Percentiles rank a stretch among this genome's conserved stretches.
Evolutionary conservation across 176 grass and related monocot species (phyloP).

Genomic region (Tuctoria greenei): DNA sequence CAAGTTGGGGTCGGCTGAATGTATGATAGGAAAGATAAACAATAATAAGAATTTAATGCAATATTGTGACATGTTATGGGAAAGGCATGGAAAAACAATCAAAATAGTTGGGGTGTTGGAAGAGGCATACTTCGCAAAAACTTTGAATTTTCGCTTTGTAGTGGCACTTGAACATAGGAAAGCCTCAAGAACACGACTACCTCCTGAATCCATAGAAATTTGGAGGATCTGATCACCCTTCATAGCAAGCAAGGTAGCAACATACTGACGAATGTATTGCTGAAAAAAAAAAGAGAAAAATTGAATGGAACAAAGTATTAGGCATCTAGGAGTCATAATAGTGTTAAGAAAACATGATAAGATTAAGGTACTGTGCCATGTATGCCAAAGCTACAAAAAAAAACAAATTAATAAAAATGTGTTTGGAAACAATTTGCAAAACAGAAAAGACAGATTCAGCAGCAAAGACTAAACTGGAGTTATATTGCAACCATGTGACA

Average conservation of each 20-base stretch:
- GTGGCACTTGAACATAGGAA: slow-evolving; percentile 80
- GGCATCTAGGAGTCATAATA: neutral
- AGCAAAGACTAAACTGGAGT: slow-evolving; percentile 11
- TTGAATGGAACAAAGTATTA: slow-evolving; percentile 21
- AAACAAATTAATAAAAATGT: neutral
- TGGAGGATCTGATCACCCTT: slow-evolving; percentile 57
- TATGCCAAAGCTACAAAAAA: slow-evolving; percentile 17
- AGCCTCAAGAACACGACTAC: slow-evolving; percentile 79
- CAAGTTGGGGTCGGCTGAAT: no score
- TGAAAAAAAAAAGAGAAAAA: slow-evolving; percentile 29
- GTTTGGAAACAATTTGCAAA: slow-evolving; percentile 3
- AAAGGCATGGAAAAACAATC: slow-evolving; percentile 10
- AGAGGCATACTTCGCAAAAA: slow-evolving; percentile 81
- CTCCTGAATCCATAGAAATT: slow-evolving; percentile 80
- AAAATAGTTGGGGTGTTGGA: slow-evolving; percentile 16
- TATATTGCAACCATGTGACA: slow-evolving; percentile 10
- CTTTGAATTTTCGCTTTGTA: slow-evolving; percentile 74
- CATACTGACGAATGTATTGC: slow-evolving; percentile 80
- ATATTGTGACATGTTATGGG: neutral
- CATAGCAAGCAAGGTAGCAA: slow-evolving; percentile 68
- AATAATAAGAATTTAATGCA: neutral
- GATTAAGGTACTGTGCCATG: neutral
- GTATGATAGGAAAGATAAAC: neutral
- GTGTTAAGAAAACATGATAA: neutral
- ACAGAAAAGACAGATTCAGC: neutral